These are phyloP conservation scores for Sporisorium reilianum DNA, from an alignment of 1,284 basidiomycete species.

Conservation along the genomic window DNA sequence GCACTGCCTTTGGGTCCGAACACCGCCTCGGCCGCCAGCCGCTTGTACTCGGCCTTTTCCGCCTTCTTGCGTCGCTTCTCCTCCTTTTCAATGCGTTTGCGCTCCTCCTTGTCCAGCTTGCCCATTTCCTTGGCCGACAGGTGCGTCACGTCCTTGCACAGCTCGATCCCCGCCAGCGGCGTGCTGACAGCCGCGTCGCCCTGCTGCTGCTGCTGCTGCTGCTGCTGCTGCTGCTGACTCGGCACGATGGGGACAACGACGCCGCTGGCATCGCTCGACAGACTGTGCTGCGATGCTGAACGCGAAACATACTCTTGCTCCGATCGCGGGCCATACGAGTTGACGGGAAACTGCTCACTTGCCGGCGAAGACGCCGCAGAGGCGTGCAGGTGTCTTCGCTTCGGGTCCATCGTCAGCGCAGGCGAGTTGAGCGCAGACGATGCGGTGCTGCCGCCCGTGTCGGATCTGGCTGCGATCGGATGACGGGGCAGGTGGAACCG, in stretches of 20 bases:
- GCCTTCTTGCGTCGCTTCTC: slow-evolving; percentile 52
- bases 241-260: background rate
- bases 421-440: slow-evolving; percentile 35
- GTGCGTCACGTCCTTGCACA: slow-evolving; percentile 39
- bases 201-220: slow-evolving; percentile 10
- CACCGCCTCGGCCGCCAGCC: slow-evolving; percentile 47
- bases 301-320: slow-evolving; percentile 30
- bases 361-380: slow-evolving; percentile 32
- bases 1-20: slow-evolving; percentile 50
- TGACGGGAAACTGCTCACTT: slow-evolving; percentile 41
- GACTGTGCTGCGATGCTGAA: slow-evolving; percentile 38
- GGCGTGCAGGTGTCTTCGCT: slow-evolving; percentile 21
- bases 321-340: slow-evolving; percentile 43
- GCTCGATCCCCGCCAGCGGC: slow-evolving; percentile 29
- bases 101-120: slow-evolving; percentile 47
- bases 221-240: slow-evolving; percentile 15
- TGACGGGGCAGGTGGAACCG: slow-evolving; percentile 34
- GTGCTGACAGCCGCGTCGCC: slow-evolving; percentile 24
- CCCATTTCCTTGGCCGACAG: slow-evolving; percentile 40
- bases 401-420: slow-evolving; percentile 37
- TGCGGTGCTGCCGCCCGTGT: slow-evolving; percentile 5
- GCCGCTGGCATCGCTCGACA: slow-evolving; percentile 21
- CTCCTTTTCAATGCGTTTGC: slow-evolving; percentile 42
- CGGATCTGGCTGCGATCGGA: slow-evolving; percentile 17
- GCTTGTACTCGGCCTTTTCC: slow-evolving; percentile 48